Percentiles rank a stretch among this genome's conserved stretches.
These are phyloP conservation scores for Acorus calamus DNA, from an alignment of 106 monocot genomes.

Conservation along the genomic window DNA sequence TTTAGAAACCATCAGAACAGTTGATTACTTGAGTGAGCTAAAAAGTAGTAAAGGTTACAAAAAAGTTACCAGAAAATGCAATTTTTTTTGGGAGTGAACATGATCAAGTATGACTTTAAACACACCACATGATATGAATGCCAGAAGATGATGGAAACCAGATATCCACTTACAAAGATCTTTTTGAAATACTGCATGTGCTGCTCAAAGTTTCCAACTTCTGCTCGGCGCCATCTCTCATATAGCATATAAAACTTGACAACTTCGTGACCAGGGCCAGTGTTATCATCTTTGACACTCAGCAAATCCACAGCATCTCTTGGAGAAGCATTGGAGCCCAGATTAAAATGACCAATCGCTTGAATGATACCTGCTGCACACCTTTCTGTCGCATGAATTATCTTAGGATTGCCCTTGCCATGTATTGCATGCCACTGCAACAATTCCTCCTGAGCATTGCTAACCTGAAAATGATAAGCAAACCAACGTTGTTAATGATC, in stretches of 20 bases:
- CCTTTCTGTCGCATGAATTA: slow-evolving; percentile 72
- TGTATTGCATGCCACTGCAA: slow-evolving; percentile 76
- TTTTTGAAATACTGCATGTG: slow-evolving; percentile 46
- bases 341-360: slow-evolving; percentile 75
- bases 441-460: slow-evolving; percentile 91
- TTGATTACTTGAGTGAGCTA: no score
- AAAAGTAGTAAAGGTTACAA: no score
- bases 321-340: slow-evolving; percentile 63
- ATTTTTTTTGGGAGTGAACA: no score
- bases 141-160: neutral
- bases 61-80: no score
- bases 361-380: slow-evolving; percentile 90
- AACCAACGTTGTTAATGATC: no score
- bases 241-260: slow-evolving; percentile 64
- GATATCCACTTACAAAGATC: slow-evolving; percentile 37
- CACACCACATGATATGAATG: neutral
- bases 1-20: no score
- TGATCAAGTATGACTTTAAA: no score
- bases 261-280: slow-evolving; percentile 45
- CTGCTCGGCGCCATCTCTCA: slow-evolving; percentile 71
- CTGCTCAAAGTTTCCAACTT: slow-evolving; percentile 39
- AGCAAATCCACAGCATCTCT: slow-evolving; percentile 47
- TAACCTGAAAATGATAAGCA: slow-evolving; percentile 34
- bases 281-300: slow-evolving; percentile 20
- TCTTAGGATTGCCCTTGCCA: slow-evolving; percentile 63